Evolutionary conservation across 176 grass and related monocot species (phyloP), one percentile per base, ranked within the genome.

Genomic region (Otatea glauca): DNA sequence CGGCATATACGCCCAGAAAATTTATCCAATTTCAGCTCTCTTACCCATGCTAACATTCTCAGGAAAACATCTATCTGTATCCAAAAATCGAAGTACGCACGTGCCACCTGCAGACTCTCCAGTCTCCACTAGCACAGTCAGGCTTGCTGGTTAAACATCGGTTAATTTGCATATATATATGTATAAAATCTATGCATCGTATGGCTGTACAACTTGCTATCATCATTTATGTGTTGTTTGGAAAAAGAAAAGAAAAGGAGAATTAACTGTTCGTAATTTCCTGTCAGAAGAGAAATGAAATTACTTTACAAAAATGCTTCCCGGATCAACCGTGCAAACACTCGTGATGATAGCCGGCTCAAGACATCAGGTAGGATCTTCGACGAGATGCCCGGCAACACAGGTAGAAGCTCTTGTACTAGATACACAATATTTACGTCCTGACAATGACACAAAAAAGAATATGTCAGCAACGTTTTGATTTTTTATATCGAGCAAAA

Each of bases 371-470:
- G 96, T 59, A 98, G 89, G 76, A 95, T 80, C 69, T 88, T 98
- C 42, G 91, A 94, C 27, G 96, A 93, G 74, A 98, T 98, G 72
- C 93, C 81, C 0, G 96, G 96, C 70, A 98, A 75, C 72, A 98
- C 69, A 21, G 93, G 96, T 69, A 98, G 81, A 75, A 98, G 87
- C 72, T 95, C 96, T 95, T 85, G 93, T 25, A 98, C 77, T 34
- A 91, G 42, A 75, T 92, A 85, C 17, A 74, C 65, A 20, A 95
- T 15, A 83, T 95, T 90, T 24, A 95, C 34, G 47, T 92, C 91
- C 96, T 98, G 91, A 29, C 65, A 91, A 74, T 4, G 18, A 55
- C 0, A 34, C 38, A 67, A 61, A 13, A 39, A 68, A 9, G 25
- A 17, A 53, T 53, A 50, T 83, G 41, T 76, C 49, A 80, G 69